phyloP scores from a whole-genome alignment of 352 stramenopile species.

The Phytophthora fragariae region DNA sequence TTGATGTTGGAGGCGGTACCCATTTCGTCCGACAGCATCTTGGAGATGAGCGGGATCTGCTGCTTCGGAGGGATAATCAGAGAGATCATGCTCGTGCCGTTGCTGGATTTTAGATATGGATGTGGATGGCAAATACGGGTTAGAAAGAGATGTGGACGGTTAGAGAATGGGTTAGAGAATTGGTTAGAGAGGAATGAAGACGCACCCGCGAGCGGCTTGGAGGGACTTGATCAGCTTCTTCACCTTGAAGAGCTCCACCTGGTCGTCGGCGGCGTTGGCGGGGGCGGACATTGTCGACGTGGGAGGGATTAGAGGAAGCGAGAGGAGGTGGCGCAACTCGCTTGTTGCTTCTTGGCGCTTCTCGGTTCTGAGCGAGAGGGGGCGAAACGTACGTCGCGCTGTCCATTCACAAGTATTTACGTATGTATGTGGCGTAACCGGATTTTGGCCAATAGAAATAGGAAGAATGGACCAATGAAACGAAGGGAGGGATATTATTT shows the following conservation, averaged over 20 bases:
- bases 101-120: slow-evolving; percentile 57
- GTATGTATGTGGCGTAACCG: not conserved
- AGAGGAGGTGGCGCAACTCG: not conserved
- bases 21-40: slow-evolving; percentile 99
- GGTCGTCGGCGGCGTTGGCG: slow-evolving; percentile 76
- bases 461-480: not conserved
- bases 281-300: slow-evolving; percentile 40
- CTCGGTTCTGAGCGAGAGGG: slow-evolving; percentile 9
- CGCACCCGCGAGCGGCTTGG: slow-evolving; percentile 80
- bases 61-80: slow-evolving; percentile 99
- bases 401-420: slow-evolving; percentile 17
- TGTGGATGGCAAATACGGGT: not conserved
- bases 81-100: slow-evolving; percentile 99
- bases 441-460: not conserved
- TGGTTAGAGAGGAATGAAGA: slow-evolving; percentile 17
- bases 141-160: not conserved
- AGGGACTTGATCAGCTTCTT: slow-evolving; percentile 99
- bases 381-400: slow-evolving; percentile 16
- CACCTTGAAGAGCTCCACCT: slow-evolving; percentile 99
- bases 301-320: not conserved
- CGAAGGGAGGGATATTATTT: not conserved
- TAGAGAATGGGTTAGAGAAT: not conserved
- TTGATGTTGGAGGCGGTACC: slow-evolving; percentile 99
- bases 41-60: slow-evolving; percentile 97
- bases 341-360: slow-evolving; percentile 8